Base-by-base conservation (phyloP, 257 asterid genomes). In the Verbena officinalis region DNA sequence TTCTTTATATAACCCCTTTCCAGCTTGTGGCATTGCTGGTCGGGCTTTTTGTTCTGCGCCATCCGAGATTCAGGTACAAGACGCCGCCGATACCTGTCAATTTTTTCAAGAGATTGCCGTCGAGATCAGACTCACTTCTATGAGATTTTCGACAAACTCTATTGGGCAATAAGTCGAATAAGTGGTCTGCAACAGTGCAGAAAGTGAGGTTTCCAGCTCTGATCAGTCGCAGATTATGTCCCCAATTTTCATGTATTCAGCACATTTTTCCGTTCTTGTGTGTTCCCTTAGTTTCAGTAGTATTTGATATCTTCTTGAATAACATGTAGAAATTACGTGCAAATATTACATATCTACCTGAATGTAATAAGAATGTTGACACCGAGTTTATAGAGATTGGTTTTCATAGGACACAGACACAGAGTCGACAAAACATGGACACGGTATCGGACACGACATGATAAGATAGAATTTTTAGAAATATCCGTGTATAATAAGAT, bases 51-150 rank as follows among this genome's bases (percentile, higher is more conserved):
- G 62, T 78, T 50, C 50, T 93, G 72, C 95, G 98, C 63, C 97
- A 93, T 67, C 97, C 97, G 5, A 64, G 84, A 38, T 77, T 93
- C 76, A 64, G 97, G 85, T 59, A 75, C 83, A 87, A 64, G 81
- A 34, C 84, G 79, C 98, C 98, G 4, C 89, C 98, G 0, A 80
- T 73, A 8, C 95, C 95, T 7, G 88, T 81, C 42, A 93, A 93
- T 57, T 93, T 93, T 90, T 93, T 93, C 86, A 93, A 89, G 90
- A 93, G 98, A 63, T 64, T 93, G 56, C 95, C 98, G 34, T 78
- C 98, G 5, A 85, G 90, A 69, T 72, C 97, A 56, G 98, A 89
- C 70, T 72, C 86, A 56, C 91, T 93, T 48, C 81, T 93, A 40
- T 93, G 78, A 89, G 76, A 34, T 48, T 36, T 30, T 36, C 46